These are phyloP conservation scores for Lecanicillium sp. DNA, from an alignment of 2,329 filamentous ascomycete species.

Conservation along the genomic window DNA sequence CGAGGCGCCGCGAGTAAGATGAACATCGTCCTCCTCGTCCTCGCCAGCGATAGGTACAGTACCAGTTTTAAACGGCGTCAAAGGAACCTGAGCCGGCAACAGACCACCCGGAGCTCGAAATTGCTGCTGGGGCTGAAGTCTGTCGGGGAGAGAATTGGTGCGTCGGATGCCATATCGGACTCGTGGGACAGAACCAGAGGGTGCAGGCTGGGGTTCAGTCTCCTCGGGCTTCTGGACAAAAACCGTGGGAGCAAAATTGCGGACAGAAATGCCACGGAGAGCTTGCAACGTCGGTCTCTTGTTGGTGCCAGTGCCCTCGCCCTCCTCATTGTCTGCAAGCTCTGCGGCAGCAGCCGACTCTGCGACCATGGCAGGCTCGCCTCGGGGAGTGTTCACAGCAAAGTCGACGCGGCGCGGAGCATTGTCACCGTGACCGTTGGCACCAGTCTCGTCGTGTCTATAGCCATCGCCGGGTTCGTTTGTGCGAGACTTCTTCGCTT, in stretches of 20 bases:
- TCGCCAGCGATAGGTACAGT: conserved; percentile 17
- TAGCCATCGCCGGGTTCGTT: conserved; percentile 18
- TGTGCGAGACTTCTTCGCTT: conserved; percentile 34
- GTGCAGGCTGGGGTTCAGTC: conserved; percentile 15
- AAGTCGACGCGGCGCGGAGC: conserved; percentile 53
- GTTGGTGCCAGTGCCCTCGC: conserved; percentile 10
- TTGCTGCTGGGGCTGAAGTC: conserved; percentile 40
- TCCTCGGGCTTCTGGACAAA: conserved; percentile 43
- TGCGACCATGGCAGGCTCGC: conserved; percentile 6
- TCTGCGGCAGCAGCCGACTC: conserved; percentile 19
- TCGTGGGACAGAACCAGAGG: conserved; percentile 42
- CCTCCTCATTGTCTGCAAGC: conserved; percentile 14
- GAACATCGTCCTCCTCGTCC: conserved; percentile 30
- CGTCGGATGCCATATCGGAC: conserved; percentile 60
- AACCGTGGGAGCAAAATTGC: conserved; percentile 62
- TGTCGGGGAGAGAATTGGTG: conserved; percentile 66
- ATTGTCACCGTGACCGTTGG: conserved; percentile 17
- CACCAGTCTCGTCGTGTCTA: conserved; percentile 19
- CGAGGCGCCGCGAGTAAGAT: conserved; percentile 47
- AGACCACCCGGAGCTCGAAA: conserved; percentile 41
- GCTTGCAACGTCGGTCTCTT: conserved; percentile 40
- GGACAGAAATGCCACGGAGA: conserved; percentile 54
- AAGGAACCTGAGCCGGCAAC: conserved; percentile 37
- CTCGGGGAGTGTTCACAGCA: conserved; percentile 26
- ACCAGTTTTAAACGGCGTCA: conserved; percentile 24